Percentiles rank a stretch among this genome's conserved stretches.
Conservation (phyloP, 352 stramenopile species). For the Phytophthora sp. region DNA sequence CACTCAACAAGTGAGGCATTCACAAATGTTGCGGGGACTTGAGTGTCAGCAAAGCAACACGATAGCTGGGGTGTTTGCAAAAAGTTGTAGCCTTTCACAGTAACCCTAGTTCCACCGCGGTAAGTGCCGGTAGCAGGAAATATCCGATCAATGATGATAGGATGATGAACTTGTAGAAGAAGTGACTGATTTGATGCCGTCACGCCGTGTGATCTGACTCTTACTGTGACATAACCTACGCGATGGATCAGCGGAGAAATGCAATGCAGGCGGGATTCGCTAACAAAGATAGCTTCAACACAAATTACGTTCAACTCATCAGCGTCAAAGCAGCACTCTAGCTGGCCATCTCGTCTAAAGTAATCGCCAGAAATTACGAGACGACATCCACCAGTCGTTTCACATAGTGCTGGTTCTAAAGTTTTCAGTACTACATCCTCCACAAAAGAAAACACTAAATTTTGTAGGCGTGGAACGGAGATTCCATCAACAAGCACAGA, state of each 20-base stretch:
- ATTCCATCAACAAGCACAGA: conserved; percentile 39
- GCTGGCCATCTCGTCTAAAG: conserved; percentile 40
- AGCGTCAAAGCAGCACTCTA: conserved; percentile 66
- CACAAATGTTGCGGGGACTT: conserved; percentile 61
- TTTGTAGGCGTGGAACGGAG: conserved; percentile 14
- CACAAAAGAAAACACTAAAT: conserved; percentile 43
- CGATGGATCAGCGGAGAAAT: conserved; percentile 26
- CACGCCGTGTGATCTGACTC: conserved; percentile 23
- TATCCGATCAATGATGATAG: conserved; percentile 33
- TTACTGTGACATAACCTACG: conserved; percentile 18
- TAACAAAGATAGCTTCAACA: conserved; percentile 36
- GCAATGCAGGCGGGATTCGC: conserved; percentile 37
- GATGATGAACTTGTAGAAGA: conserved; percentile 32
- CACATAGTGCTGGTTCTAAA: conserved; percentile 53
- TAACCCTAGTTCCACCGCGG: conserved; percentile 48
- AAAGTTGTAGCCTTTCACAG: conserved; percentile 59
- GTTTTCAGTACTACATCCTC: conserved; percentile 33
- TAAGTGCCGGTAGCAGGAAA: conserved; percentile 33
- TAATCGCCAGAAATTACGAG: conserved; percentile 23
- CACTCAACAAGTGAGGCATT: conserved; percentile 72
- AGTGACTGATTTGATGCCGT: conserved; percentile 8
- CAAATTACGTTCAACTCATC: conserved; percentile 11
- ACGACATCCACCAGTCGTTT: conserved; percentile 44
- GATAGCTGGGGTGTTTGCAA: conserved; percentile 51
- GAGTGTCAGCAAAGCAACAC: conserved; percentile 70